Percentiles rank a stretch among this genome's conserved stretches.
Conservation (phyloP, 2,329 filamentous ascomycete species). For the Grosmannia clavigera region DNA sequence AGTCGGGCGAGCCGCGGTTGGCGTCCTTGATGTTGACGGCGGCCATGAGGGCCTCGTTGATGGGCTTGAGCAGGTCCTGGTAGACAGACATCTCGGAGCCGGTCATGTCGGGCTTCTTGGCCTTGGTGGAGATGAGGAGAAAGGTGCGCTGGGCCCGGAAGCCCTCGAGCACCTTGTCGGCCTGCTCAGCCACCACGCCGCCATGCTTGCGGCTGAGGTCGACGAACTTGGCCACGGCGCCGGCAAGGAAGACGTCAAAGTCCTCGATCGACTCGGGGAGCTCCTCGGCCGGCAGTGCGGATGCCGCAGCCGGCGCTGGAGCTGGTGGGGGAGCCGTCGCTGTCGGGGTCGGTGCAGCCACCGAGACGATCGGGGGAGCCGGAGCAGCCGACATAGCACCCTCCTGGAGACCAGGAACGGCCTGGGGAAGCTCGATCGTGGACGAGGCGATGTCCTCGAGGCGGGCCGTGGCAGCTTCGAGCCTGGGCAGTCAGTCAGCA, state of each 20-base stretch:
- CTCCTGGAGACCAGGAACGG: conserved; percentile 31
- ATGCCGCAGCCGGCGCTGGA: conserved; percentile 27
- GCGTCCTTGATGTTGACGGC: conserved; percentile 72
- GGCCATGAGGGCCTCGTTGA: conserved; percentile 69
- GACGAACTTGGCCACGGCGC: conserved; percentile 65
- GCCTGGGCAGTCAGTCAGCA: conserved; percentile 53
- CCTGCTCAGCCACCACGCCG: conserved; percentile 66
- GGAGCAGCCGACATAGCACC: conserved; percentile 19
- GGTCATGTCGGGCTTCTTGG: conserved; percentile 73
- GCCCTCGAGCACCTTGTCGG: conserved; percentile 42
- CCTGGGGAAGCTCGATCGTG: conserved; percentile 46
- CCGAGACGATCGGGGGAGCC: conserved; percentile 20
- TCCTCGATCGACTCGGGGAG: conserved; percentile 72
- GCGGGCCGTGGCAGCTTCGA: conserved; percentile 91
- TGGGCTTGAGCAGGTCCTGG: conserved; percentile 71
- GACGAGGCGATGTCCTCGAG: conserved; percentile 92
- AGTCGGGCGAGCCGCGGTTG: conserved; percentile 62
- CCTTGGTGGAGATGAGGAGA: conserved; percentile 75
- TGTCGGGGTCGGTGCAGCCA: neutral
- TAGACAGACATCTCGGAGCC: conserved; percentile 49
- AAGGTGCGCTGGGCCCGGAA: conserved; percentile 83
- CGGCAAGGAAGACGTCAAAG: conserved; percentile 68
- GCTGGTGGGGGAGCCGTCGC: conserved; percentile 23
- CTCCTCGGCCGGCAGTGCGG: conserved; percentile 34
- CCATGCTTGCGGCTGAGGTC: conserved; percentile 68